phyloP scores from a whole-genome alignment of 108 stramenopile species.

The Nitzschia sp. region DNA sequence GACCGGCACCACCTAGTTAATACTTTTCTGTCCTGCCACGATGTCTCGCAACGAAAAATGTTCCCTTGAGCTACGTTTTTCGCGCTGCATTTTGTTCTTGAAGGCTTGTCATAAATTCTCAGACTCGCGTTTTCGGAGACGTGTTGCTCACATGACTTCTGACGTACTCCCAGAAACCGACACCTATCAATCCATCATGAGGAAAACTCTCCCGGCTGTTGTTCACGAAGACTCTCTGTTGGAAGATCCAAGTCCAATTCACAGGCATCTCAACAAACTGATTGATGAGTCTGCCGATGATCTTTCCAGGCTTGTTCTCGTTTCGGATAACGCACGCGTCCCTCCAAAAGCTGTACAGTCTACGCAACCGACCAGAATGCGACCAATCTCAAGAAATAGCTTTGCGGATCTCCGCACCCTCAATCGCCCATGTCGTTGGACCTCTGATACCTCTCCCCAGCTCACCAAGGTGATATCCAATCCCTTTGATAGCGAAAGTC shows the following conservation, averaged over 20 bases:
- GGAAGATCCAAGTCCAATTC: not conserved
- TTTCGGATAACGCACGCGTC: constrained; percentile 8
- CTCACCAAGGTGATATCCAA: not conserved
- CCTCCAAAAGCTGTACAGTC: not conserved
- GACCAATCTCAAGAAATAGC: constrained; percentile 11
- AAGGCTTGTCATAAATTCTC: too few relatives aligned
- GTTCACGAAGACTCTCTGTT: too few relatives aligned
- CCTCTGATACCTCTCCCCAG: constrained; percentile 7
- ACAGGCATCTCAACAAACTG: constrained; percentile 7
- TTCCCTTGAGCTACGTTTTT: too few relatives aligned
- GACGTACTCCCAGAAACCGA: too few relatives aligned
- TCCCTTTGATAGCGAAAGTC: not conserved
- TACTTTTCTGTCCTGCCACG: too few relatives aligned
- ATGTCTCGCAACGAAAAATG: too few relatives aligned
- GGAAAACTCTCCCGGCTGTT: too few relatives aligned
- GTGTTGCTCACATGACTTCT: too few relatives aligned
- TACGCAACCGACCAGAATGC: not conserved
- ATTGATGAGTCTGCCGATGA: constrained; percentile 9
- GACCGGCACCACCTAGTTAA: too few relatives aligned
- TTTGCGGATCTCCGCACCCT: not conserved
- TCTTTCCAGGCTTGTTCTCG: not conserved
- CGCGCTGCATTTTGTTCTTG: too few relatives aligned
- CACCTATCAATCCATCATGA: too few relatives aligned
- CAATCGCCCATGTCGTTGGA: constrained; percentile 12
- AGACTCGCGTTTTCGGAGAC: too few relatives aligned